Evolutionary conservation across 495 filamentous ascomycete genomes (phyloP), one percentile per base, ranked within the genome.

Genomic region (Friedmanniomyces simplex): DNA sequence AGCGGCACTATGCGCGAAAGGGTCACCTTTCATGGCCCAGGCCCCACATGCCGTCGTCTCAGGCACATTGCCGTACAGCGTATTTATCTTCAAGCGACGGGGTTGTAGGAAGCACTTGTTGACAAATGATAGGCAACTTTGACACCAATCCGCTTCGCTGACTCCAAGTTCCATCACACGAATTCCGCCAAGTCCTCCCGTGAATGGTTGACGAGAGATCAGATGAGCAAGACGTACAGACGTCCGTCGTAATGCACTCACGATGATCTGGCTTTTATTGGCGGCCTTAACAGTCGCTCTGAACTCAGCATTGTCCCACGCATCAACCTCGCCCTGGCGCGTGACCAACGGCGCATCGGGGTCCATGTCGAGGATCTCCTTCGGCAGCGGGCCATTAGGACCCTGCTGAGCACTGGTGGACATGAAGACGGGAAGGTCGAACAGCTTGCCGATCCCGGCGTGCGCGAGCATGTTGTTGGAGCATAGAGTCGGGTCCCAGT

Each of bases 221-320:
- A n/a, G n/a, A n/a, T n/a, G n/a, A n/a, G n/a, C n/a, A n/a, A n/a
- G n/a, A 77, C 76, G 43, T 70, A 80, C 82, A 87, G 58, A 89
- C 87, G 66, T 91, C 86, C 0, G 86, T 89, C 0, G 80, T 79
- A 55, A 91, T 88, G 13, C 87, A 86, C 13, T 72, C 85, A 91
- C 59, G 66, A 91, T 86, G 57, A 89, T 71, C 66, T 91, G 86
- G 41, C 76, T 82, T 68, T 80, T 83, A 52, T 79, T 79, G 1
- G 82, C 78, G 2, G 83, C 82, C 37, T 69, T 66, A 50, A 91
- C 77, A 20, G 87, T 86, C 3, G 72, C 73, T 10, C 80, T 77
- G 75, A 90, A 88, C 0, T 87, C 82, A 2, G 73, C 49, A 63
- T 88, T 88, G 66, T 91, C 87, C 86, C 86, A 90, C 3, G 87